phyloP scores from a whole-genome alignment of 2,329 filamentous ascomycete genomes.

The Lasiodiplodia sp. region DNA sequence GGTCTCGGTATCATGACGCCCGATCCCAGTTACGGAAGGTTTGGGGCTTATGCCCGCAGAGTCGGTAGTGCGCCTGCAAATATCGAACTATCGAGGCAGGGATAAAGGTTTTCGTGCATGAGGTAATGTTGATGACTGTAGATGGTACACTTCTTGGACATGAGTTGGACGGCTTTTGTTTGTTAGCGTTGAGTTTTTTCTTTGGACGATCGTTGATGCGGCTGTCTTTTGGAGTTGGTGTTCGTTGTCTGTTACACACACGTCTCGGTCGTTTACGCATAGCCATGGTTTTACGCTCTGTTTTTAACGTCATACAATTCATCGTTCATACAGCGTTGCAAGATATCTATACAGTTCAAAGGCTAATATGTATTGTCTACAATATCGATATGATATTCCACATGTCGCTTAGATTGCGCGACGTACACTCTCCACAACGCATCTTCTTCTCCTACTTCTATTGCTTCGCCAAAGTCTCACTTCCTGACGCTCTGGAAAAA shows the following conservation, averaged over 20 bases:
- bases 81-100: conserved; percentile 9
- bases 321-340: not conserved
- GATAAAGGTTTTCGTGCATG: not conserved
- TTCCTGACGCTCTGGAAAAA: conserved; percentile 32
- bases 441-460: not conserved
- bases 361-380: conserved; percentile 22
- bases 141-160: not conserved
- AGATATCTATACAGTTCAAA: not conserved
- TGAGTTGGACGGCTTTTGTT: conserved; percentile 6
- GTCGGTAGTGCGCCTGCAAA: conserved; percentile 2
- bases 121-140: not conserved
- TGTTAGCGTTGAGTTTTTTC: not conserved
- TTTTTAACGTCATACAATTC: not conserved
- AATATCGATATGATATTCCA: not conserved
- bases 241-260: not conserved
- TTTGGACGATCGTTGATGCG: not conserved
- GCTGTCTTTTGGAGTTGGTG: not conserved
- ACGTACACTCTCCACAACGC: not conserved
- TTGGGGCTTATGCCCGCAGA: not conserved
- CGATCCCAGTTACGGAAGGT: not conserved
- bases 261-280: conserved; percentile 16
- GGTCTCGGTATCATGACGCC: not conserved
- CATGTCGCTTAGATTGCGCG: not conserved
- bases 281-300: not conserved
- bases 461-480: not conserved